Evolutionary conservation across 2,329 filamentous ascomycete species (phyloP), one percentile per base, ranked within the genome.

Genomic region (Fusarium staphyleae): DNA sequence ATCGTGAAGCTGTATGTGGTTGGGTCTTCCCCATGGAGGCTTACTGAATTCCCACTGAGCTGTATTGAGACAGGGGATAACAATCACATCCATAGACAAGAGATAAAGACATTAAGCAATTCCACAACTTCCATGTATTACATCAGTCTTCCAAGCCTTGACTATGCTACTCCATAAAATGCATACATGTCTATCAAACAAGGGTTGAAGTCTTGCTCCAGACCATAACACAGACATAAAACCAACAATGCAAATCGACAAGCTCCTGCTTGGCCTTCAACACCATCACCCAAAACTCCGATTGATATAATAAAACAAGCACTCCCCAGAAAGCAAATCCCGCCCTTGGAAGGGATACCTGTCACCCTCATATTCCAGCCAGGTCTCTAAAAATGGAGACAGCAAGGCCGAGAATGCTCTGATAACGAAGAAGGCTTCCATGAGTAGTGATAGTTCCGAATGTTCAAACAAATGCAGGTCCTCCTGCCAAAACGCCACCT

Each of bases 401-500:
- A 49, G 52, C 39, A 45, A 48, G 49, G 54, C 26, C 28, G 44
- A 50, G 36, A 30, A 48, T 48, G 52, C 47, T 61, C 49, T 55
- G 22, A 43, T 40, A 49, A 52, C 30, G 41, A 56, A 48, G 44
- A 48, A 55, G 60, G 47, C 44, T 41, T 39, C 44, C 39, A 61
- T 61, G 54, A 49, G 42, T 48, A 33, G 35, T 52, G 41, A 57
- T 59, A 33, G 47, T 46, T 51, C 41, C 52, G 52, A 57, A 66
- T 60, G 58, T 24, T 57, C 35, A 57, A 63, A 59, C 41, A 58
- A 65, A 67, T 61, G 57, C 42, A 66, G 57, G 49, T 51, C 50
- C 55, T 55, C 61, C 64, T 61, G 57, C 65, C 63, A 52, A 52
- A 72, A 76, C 74, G 70, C 74, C 74, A 49, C 60, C 55, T 72